Evolutionary conservation across 352 stramenopile genomes (phyloP), one percentile per base, ranked within the genome.

Genomic region (Globisporangium cederbergense): DNA sequence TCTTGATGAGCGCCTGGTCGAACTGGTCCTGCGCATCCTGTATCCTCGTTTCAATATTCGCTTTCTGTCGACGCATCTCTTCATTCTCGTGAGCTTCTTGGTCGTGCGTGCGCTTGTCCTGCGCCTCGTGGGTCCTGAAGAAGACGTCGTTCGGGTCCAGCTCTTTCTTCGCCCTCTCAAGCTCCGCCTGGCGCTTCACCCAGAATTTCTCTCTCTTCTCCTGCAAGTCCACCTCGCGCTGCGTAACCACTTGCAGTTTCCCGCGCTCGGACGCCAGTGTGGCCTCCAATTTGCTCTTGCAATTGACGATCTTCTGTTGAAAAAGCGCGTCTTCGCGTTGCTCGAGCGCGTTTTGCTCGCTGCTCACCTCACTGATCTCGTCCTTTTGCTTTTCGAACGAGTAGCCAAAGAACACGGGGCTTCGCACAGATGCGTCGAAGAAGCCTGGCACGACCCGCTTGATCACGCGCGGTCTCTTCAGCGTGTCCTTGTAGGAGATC

Each of bases 91-190:
- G 70, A 0, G 55, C 63, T 47, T 92, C 75, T 51, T 88, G 77
- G 0, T 82, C 81, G 3, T 59, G 76, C 0, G 77, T 79, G 36
- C 81, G 82, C 46, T 79, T 80, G 60, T 90, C 82, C 32, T 89
- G 77, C 0, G 75, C 71, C 9, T 91, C 83, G 3, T 83, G 72
- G 7, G 77, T 91, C 1, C 73, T 73, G 38, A 94, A 94, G 67
- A 88, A 94, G n/a, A 89, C 74, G 32, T 90, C 83, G 34, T 75
- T 90, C 10, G 86, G 84, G 54, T 95, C 83, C 2, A 95, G 62
- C 32, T 95, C 83, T 36, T 85, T 82, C 54, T 86, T 83, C 2
- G 83, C 83, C 0, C 83, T 77, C 8, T 91, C 80, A 8, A 91
- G 64, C 4, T 95, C 86, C 3, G 70, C 72, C 16, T 83, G 50